These are phyloP conservation scores for Pseudogymnoascus sp. DNA, from an alignment of 2,329 filamentous ascomycete species.

Conservation along the genomic window DNA sequence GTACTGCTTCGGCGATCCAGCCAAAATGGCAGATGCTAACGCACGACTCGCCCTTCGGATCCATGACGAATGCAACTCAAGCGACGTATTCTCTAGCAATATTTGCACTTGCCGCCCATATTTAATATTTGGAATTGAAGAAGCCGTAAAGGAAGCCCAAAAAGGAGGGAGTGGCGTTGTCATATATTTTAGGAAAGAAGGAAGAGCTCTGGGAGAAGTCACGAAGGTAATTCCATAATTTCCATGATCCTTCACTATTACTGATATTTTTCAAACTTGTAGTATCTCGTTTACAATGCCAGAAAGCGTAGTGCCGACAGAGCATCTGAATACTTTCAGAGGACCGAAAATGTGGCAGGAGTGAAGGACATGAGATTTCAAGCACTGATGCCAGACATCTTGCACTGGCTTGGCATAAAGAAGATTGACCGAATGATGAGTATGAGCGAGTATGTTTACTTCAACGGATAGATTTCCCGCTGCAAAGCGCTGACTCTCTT, in stretches of 20 bases:
- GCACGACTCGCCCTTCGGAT: conserved; percentile 74
- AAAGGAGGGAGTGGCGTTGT: conserved; percentile 89
- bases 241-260: not conserved
- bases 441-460: conserved; percentile 65
- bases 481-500: conserved; percentile 1
- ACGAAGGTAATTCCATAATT: conserved; percentile 60
- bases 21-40: conserved; percentile 83
- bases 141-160: conserved; percentile 94
- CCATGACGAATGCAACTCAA: conserved; percentile 86
- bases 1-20: conserved; percentile 92
- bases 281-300: conserved; percentile 61
- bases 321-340: conserved; percentile 88
- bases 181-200: conserved; percentile 98
- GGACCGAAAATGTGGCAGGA: conserved; percentile 96
- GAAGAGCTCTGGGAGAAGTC: conserved; percentile 86
- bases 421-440: conserved; percentile 98
- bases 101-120: conserved; percentile 97
- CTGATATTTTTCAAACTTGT: conserved; percentile 20
- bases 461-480: not conserved
- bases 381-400: conserved; percentile 92
- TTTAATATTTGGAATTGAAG: conserved; percentile 92
- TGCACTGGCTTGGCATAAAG: conserved; percentile 96
- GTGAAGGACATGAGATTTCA: conserved; percentile 98
- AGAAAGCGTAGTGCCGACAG: conserved; percentile 69
- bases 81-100: conserved; percentile 94